phyloP scores from a whole-genome alignment of 768 basidiomycete species.

The Phylloporus arenicola region DNA sequence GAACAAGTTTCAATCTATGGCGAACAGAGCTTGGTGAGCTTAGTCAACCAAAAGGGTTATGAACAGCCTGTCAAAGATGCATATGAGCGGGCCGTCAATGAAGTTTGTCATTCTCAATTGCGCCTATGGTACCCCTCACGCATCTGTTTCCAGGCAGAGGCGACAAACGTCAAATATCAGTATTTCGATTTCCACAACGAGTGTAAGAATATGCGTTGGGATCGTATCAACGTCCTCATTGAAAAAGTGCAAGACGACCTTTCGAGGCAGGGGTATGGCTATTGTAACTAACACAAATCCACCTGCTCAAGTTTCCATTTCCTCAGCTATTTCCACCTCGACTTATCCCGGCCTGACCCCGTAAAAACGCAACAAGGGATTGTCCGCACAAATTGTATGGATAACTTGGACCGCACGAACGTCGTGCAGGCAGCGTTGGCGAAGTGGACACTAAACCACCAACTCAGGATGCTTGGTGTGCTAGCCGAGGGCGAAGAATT shows the following conservation, averaged over 20 bases:
- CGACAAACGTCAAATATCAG: slow-evolving; percentile 73
- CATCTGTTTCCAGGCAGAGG: slow-evolving; percentile 41
- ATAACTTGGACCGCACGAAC: slow-evolving; percentile 93
- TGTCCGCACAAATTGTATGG: slow-evolving; percentile 97
- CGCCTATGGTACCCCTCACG: background rate
- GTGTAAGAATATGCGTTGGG: slow-evolving; percentile 92
- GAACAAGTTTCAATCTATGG: slow-evolving; percentile 74
- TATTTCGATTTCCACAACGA: slow-evolving; percentile 99
- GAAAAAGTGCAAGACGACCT: slow-evolving; percentile 71
- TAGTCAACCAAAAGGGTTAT: slow-evolving; percentile 90
- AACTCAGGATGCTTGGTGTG: slow-evolving; percentile 70
- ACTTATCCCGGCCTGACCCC: slow-evolving; percentile 41
- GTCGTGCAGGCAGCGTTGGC: slow-evolving; percentile 91
- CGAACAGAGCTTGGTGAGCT: slow-evolving; percentile 73
- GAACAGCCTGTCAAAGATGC: slow-evolving; percentile 95
- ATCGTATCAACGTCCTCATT: slow-evolving; percentile 79
- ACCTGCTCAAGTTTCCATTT: slow-evolving; percentile 8
- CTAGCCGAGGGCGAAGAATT: slow-evolving; percentile 65
- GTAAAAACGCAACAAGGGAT: slow-evolving; percentile 64
- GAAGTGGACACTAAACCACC: slow-evolving; percentile 75
- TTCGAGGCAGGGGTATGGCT: slow-evolving; percentile 53
- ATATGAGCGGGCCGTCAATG: slow-evolving; percentile 71
- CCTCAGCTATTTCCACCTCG: slow-evolving; percentile 77
- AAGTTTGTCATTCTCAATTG: slow-evolving; percentile 37
- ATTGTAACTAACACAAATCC: background rate